Evolutionary conservation across 1,284 basidiomycete species (phyloP), one percentile per base, ranked within the genome.

Genomic region (Thecaphora thlaspeos): DNA sequence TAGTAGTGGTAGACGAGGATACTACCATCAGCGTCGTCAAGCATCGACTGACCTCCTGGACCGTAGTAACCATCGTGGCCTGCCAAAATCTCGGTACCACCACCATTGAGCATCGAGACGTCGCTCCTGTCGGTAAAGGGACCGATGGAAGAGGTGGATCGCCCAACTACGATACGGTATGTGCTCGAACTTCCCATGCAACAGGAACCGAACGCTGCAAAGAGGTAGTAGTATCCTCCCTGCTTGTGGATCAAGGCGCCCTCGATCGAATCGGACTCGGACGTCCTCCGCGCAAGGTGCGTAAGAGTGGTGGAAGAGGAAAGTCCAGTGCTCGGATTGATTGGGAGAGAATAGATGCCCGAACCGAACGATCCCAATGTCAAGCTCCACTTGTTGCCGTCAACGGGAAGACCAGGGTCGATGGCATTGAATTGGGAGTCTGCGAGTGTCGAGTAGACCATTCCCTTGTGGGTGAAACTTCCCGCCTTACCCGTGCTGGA

Each of bases 131-230:
- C 84, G 45, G 82, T 80, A 60, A 80, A 85, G 1, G 80, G 79
- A 3, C 83, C 82, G 14, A 71, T 79, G 9, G 79, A 68, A 37
- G 81, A 81, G 34, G 34, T 34, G 5, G 83, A 81, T 26, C 84
- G 80, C 12, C 82, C 82, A 26, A 85, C 84, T 14, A 83, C 81
- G 50, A 84, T 84, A 62, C 84, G 85, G 65, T 85, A 85, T 0
- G 83, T 85, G 71, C 82, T 83, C 11, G 73, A 78, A 14, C 80
- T 81, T 4, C 84, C 83, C 23, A 71, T 40, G 75, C 84, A 85
- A 74, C 84, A 85, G 1, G 76, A 78, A 62, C 84, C 84, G 83
- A 83, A 85, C 15, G 81, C 82, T 0, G 81, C 81, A 74, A 85
- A 85, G 23, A 86, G 79, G 61, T 85, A 85, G 72, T 80, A 85